Conservation (phyloP, 2,329 filamentous ascomycete genomes). For the Arthrobotrys pseudoclavata region DNA sequence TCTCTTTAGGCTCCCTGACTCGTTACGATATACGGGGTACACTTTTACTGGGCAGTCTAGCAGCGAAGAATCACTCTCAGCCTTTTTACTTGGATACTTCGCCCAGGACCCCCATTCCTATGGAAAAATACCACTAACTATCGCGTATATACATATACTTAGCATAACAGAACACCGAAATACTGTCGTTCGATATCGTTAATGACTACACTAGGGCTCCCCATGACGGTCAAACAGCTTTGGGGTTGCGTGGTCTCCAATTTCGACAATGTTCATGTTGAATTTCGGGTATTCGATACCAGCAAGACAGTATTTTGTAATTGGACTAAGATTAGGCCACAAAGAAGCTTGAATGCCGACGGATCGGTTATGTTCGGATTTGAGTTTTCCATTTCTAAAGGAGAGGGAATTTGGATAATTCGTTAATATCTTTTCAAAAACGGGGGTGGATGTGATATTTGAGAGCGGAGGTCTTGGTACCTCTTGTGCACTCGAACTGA, state of each 20-base stretch:
- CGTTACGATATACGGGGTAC: constrained; percentile 8
- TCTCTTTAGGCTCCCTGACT: constrained; percentile 3
- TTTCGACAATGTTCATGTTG: constrained; percentile 18
- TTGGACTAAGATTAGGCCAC: constrained; percentile 14
- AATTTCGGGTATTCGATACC: background rate
- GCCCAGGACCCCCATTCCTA: background rate
- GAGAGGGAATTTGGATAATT: constrained; percentile 4
- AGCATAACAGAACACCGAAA: constrained; percentile 7
- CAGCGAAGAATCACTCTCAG: background rate
- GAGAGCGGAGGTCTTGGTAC: background rate
- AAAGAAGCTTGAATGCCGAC: background rate
- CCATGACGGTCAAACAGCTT: constrained; percentile 29
- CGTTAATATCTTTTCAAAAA: background rate
- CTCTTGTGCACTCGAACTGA: background rate
- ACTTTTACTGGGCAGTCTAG: constrained; percentile 7
- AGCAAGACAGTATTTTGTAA: constrained; percentile 23
- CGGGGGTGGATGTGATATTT: background rate
- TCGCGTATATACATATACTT: constrained; percentile 9
- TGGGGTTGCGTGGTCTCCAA: constrained; percentile 15
- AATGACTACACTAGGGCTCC: background rate
- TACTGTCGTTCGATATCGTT: constrained; percentile 1
- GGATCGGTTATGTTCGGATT: constrained; percentile 17
- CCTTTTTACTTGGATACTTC: background rate
- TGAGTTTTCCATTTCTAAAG: constrained; percentile 9
- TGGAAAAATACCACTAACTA: background rate